A percentile compares a stretch with the other conserved stretches of the same genome.
phyloP scores from a whole-genome alignment of 73 alveolate species.

The Paramecium octaurelia region DNA sequence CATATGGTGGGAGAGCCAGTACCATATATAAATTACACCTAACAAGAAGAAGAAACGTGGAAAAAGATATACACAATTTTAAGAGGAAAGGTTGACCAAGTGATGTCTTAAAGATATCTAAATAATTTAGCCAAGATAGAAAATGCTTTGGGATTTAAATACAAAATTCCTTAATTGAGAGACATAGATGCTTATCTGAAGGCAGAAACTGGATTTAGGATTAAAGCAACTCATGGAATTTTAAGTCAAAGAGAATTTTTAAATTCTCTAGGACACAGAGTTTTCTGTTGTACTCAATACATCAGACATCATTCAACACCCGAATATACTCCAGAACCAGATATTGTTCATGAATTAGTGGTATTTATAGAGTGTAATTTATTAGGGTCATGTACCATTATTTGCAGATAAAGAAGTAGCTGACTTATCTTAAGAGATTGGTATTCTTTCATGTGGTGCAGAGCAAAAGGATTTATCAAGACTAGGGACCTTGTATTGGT shows the following conservation, averaged over 20 bases:
- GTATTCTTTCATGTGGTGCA: conserved; percentile 73
- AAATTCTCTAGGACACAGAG: conserved; percentile 81
- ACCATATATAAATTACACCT: neutral
- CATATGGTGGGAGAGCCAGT: conserved; percentile 44
- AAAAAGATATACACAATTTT: conserved; percentile 17
- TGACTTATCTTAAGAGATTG: conserved; percentile 74
- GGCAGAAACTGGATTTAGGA: conserved; percentile 74
- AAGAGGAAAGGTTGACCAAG: neutral
- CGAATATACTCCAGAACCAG: conserved; percentile 68
- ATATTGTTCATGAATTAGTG: conserved; percentile 64
- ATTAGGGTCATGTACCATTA: conserved; percentile 79
- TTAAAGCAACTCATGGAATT: conserved; percentile 80
- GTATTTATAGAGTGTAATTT: neutral
- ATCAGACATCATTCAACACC: conserved; percentile 75
- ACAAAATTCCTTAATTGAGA: conserved; percentile 66
- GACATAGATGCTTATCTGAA: conserved; percentile 70
- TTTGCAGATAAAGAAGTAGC: conserved; percentile 72
- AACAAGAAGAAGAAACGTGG: conserved; percentile 55
- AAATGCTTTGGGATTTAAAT: conserved; percentile 19
- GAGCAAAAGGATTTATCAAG: neutral
- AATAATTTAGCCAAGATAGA: neutral
- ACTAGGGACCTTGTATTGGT: conserved; percentile 41
- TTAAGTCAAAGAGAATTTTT: conserved; percentile 78
- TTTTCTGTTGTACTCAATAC: conserved; percentile 80
- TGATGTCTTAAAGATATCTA: conserved; percentile 13